A percentile compares a stretch with the other conserved stretches of the same genome.
phyloP scores from a whole-genome alignment of 2,329 filamentous ascomycete genomes.

The Orbilia oligospora region DNA sequence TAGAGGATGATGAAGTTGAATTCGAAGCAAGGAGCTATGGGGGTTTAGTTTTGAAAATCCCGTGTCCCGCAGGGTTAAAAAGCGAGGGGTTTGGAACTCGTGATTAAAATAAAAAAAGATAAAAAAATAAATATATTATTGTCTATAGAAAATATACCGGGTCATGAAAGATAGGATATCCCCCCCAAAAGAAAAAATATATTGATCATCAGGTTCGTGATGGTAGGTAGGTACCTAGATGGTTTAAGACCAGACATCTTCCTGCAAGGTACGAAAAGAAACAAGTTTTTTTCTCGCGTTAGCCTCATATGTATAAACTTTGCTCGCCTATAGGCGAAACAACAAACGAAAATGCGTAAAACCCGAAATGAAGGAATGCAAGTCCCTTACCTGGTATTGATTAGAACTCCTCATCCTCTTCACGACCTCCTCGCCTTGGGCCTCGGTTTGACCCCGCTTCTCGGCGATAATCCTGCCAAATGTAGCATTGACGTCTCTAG shows the following conservation, averaged over 20 bases:
- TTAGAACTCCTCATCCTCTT: conserved; percentile 96
- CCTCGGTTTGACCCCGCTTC: conserved; percentile 83
- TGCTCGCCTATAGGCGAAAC: conserved; percentile 8
- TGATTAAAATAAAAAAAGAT: conserved; percentile 10
- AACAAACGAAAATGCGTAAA: conserved; percentile 3
- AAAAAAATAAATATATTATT: conserved; percentile 2
- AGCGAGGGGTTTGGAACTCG: conserved; percentile 4
- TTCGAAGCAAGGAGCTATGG: conserved; percentile 40
- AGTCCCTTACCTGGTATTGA: conserved; percentile 81
- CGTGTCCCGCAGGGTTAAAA: conserved; percentile 1
- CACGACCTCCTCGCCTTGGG: conserved; percentile 94
- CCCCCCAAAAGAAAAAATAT: conserved; percentile 14
- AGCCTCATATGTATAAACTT: conserved; percentile 35
- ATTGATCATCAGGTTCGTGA: conserved; percentile 33
- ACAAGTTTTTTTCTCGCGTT: conserved; percentile 17
- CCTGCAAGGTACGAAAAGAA: conserved; percentile 69
- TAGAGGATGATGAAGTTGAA: neutral
- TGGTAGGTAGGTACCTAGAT: neutral
- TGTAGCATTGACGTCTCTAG: conserved; percentile 89
- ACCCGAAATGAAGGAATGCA: conserved; percentile 28
- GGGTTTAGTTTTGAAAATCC: conserved; percentile 5
- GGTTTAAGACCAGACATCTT: conserved; percentile 79
- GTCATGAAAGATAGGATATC: conserved; percentile 21
- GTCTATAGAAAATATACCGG: conserved; percentile 7
- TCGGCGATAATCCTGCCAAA: conserved; percentile 88